These are phyloP conservation scores for Myxozyma geophila DNA, from an alignment of 805 yeast genomes.

Conservation along the genomic window DNA sequence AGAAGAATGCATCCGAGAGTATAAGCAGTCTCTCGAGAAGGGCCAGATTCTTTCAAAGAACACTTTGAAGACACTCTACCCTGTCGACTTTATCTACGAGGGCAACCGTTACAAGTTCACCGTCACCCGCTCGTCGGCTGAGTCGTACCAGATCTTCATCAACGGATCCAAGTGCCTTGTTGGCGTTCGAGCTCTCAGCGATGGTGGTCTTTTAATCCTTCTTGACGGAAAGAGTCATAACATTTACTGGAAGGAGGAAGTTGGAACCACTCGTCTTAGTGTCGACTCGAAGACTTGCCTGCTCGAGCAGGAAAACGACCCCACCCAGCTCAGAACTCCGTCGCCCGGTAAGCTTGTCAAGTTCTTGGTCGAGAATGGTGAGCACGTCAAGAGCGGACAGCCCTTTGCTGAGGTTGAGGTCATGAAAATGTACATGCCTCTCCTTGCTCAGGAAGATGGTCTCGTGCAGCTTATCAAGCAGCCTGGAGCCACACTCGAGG, in stretches of 20 bases:
- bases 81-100: slow-evolving; percentile 94
- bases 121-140: slow-evolving; percentile 88
- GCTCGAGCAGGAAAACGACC: slow-evolving; percentile 94
- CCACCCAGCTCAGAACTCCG: slow-evolving; percentile 97
- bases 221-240: slow-evolving; percentile 93
- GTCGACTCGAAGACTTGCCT: slow-evolving; percentile 95
- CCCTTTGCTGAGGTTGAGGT: slow-evolving; percentile 98
- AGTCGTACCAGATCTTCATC: slow-evolving; percentile 83
- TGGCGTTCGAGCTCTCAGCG: slow-evolving; percentile 85
- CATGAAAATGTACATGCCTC: slow-evolving; percentile 99
- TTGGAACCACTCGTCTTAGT: slow-evolving; percentile 89
- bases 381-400: slow-evolving; percentile 87
- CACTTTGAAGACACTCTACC: slow-evolving; percentile 81
- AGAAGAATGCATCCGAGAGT: slow-evolving; percentile 69
- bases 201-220: slow-evolving; percentile 89
- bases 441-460: slow-evolving; percentile 93
- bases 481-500: slow-evolving; percentile 96
- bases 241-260: slow-evolving; percentile 97
- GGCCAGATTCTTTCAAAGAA: slow-evolving; percentile 93
- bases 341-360: slow-evolving; percentile 98
- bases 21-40: slow-evolving; percentile 77
- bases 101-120: slow-evolving; percentile 92
- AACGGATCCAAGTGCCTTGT: slow-evolving; percentile 91
- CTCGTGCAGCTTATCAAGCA: slow-evolving; percentile 89
- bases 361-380: slow-evolving; percentile 93